Evolutionary conservation across 441 rosid species (phyloP).

Genomic region (Adansonia gregorii): DNA sequence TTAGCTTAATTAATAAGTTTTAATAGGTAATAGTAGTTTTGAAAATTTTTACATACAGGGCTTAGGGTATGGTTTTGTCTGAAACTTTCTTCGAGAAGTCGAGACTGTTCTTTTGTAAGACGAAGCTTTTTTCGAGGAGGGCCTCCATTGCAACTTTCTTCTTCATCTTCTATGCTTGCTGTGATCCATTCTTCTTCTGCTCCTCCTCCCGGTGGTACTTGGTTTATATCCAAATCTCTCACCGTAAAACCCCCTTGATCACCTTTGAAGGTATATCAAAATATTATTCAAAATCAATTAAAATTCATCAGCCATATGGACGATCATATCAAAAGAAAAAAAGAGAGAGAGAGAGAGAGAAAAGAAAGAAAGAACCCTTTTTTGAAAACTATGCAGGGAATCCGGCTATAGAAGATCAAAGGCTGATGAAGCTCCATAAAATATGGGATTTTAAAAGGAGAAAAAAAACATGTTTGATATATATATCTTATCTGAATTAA

Average conservation of each 20-base stretch:
- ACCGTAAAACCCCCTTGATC: slow-evolving; percentile 37
- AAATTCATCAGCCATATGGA: not conserved
- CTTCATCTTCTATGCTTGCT: slow-evolving; percentile 54
- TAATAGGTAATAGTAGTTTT: not conserved
- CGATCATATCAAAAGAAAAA: not conserved
- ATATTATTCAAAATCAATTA: not conserved
- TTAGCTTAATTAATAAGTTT: not conserved
- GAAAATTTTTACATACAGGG: slow-evolving; percentile 47
- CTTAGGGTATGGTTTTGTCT: slow-evolving; percentile 82
- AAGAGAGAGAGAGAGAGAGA: not conserved
- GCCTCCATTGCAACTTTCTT: slow-evolving; percentile 52
- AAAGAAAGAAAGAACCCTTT: not conserved
- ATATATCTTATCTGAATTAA: not conserved
- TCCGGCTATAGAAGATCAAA: not conserved
- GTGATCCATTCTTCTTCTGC: slow-evolving; percentile 46
- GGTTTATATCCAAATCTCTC: slow-evolving; percentile 74
- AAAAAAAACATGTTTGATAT: not conserved
- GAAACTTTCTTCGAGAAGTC: slow-evolving; percentile 94
- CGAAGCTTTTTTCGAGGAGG: slow-evolving; percentile 91
- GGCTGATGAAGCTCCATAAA: slow-evolving; percentile 5
- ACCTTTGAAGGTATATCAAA: not conserved
- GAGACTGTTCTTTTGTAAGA: slow-evolving; percentile 84
- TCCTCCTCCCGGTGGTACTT: slow-evolving; percentile 43
- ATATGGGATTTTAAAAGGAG: slow-evolving; percentile 1
- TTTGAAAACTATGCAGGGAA: slow-evolving; percentile 22